These are phyloP conservation scores for Cinnamomum chago DNA, from an alignment of 164 flowering plant species.

Conservation along the genomic window DNA sequence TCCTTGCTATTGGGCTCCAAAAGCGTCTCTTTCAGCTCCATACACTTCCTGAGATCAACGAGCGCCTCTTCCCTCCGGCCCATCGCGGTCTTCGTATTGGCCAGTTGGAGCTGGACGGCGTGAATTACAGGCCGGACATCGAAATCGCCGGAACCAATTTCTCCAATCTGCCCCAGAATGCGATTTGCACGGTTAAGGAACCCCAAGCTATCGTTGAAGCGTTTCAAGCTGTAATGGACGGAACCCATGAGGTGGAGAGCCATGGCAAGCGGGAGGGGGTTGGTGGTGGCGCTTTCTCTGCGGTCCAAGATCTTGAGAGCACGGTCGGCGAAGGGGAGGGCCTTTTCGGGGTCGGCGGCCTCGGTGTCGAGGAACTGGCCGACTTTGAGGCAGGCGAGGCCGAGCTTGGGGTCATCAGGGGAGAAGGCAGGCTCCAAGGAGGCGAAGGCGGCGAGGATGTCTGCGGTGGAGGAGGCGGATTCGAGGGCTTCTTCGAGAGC, in stretches of 20 bases:
- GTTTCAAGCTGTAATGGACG: constrained; percentile 49
- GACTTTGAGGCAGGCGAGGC: constrained; percentile 67
- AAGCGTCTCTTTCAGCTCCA: constrained; percentile 67
- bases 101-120: constrained; percentile 63
- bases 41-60: constrained; percentile 51
- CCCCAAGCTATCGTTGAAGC: constrained; percentile 70
- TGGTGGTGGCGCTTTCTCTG: constrained; percentile 29
- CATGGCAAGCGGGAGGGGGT: constrained; percentile 65
- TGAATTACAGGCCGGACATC: constrained; percentile 63
- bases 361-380: constrained; percentile 72
- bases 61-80: constrained; percentile 88
- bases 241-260: constrained; percentile 80
- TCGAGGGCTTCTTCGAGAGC: constrained; percentile 74
- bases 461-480: constrained; percentile 49
- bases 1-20: constrained; percentile 64
- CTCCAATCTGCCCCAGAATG: constrained; percentile 45
- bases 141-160: constrained; percentile 36
- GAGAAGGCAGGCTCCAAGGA: constrained; percentile 60
- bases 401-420: constrained; percentile 49
- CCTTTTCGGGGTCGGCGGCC: constrained; percentile 67
- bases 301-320: constrained; percentile 49
- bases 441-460: constrained; percentile 54
- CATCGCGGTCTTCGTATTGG: constrained; percentile 74
- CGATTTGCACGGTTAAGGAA: constrained; percentile 70
- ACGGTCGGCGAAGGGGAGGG: constrained; percentile 52